Conservation (phyloP, 371 early-diverging fungal genomes). For the Mortierella sp. region DNA sequence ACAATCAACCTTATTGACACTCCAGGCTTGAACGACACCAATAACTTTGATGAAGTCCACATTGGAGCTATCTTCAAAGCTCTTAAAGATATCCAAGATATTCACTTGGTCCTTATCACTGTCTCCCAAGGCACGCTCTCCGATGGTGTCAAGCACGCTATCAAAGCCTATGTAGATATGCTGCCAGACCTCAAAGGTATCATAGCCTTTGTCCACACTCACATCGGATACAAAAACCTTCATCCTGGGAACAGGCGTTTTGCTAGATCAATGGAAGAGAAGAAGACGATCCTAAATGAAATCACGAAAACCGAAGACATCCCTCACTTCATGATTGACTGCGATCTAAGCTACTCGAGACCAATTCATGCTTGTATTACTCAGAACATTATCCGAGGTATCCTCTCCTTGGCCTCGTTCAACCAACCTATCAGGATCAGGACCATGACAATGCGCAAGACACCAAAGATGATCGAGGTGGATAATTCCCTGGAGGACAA, state of each 20-base stretch:
- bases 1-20: slow-evolving; percentile 19
- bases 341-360: slow-evolving; percentile 5
- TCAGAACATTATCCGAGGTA: slow-evolving; percentile 8
- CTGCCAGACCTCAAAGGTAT: slow-evolving; percentile 15
- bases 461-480: too few species aligned
- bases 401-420: neutral
- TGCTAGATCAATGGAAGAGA: slow-evolving; percentile 2
- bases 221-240: neutral
- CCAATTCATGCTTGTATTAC: slow-evolving; percentile 20
- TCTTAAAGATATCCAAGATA: neutral
- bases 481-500: too few species aligned
- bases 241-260: slow-evolving; percentile 5
- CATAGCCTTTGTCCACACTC: slow-evolving; percentile 20
- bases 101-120: slow-evolving; percentile 14
- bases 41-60: slow-evolving; percentile 15
- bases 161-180: slow-evolving; percentile 12
- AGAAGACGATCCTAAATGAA: neutral
- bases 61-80: slow-evolving; percentile 2
- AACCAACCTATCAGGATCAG: too few species aligned
- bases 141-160: neutral
- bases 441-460: too few species aligned
- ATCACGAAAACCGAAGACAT: neutral
- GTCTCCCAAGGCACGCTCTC: slow-evolving; percentile 1
- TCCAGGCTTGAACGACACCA: slow-evolving; percentile 22
- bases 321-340: slow-evolving; percentile 23